Base-by-base conservation (phyloP, 345 rosid genomes). In the Ricinus communis region DNA sequence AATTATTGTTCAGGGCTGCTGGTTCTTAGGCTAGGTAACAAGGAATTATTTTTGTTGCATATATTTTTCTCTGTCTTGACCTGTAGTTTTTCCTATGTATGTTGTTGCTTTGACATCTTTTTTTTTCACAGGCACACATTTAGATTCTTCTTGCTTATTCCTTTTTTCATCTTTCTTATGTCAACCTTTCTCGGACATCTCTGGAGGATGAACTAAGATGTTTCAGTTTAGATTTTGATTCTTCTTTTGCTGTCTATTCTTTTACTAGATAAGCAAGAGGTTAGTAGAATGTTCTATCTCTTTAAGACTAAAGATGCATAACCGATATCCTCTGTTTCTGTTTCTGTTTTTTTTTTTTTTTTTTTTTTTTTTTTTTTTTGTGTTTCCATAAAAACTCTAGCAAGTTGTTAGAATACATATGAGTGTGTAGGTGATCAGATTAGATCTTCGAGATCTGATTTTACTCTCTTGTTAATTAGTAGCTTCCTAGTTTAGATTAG, bases 21-120 rank as follows among this genome's bases (percentile, higher is more conserved):
- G 55, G 52, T 57, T 74, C 61, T 68, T 40, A 22, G 73, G 38
- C 30, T 47, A 22, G 49, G 69, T 67, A 30, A 28, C 22, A 33
- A 27, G 51, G 5, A 60, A n/a, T 22, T 50, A 36, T 24, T 18
- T 0, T 19, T 45, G 47, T 40, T 43, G 0, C 10, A 46, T 36
- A 21, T 45, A 14, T 12, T 1, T 13, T 30, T 54, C 33, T 38
- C 52, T 16, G 53, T 65, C 47, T 36, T 9, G 30, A 46, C 8
- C 5, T 46, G 16, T 55, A 10, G 47, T 15, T 46, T n/a, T 31
- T 47, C 8, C 9, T 9, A 16, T 1, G 16, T 4, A 33, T 31
- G 16, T 61, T n/a, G 31, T 59, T 49, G 51, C 5, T 27, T 52
- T 41, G 11, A 25, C 9, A 14, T n/a, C 16, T 68, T 27, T 18